phyloP scores from a whole-genome alignment of 495 filamentous ascomycete species.

The Sphaerosporella brunnea region DNA sequence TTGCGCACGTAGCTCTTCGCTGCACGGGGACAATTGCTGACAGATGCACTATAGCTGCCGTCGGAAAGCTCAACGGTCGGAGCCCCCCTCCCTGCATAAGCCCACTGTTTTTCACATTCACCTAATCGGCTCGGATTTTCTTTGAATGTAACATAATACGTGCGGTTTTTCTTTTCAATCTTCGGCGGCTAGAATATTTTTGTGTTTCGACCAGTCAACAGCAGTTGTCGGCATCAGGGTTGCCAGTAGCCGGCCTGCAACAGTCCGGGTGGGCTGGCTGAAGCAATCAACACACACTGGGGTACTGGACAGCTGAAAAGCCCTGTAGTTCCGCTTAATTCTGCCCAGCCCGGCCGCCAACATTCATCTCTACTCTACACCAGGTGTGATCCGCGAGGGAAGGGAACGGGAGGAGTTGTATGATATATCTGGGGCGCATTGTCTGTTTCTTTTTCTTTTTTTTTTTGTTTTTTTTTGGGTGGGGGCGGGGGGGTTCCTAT shows the following conservation, averaged over 20 bases:
- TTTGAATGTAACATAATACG: neutral
- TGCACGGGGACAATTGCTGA: slow-evolving; percentile 5
- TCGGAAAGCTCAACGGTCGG: slow-evolving; percentile 15
- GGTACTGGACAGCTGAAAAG: too few species aligned
- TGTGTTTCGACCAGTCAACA: neutral
- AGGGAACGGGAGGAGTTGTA: neutral
- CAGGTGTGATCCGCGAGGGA: neutral
- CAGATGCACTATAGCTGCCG: slow-evolving; percentile 9
- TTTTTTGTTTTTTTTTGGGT: too few species aligned
- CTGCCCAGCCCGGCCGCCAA: too few species aligned
- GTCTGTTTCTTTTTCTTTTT: neutral
- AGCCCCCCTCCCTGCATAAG: slow-evolving; percentile 11
- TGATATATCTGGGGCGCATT: neutral
- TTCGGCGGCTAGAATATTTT: neutral
- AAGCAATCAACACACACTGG: too few species aligned
- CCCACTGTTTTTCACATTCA: slow-evolving; percentile 9
- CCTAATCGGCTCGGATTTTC: slow-evolving; percentile 2
- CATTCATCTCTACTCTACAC: neutral
- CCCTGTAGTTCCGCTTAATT: too few species aligned
- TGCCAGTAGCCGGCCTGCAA: too few species aligned
- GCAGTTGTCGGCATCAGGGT: neutral
- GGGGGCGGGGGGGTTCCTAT: too few species aligned
- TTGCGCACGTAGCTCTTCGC: too few species aligned
- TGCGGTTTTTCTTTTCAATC: neutral
- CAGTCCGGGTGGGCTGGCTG: too few species aligned